Conservation (phyloP, 352 stramenopile species). For the Paralagenidium karlingii region DNA sequence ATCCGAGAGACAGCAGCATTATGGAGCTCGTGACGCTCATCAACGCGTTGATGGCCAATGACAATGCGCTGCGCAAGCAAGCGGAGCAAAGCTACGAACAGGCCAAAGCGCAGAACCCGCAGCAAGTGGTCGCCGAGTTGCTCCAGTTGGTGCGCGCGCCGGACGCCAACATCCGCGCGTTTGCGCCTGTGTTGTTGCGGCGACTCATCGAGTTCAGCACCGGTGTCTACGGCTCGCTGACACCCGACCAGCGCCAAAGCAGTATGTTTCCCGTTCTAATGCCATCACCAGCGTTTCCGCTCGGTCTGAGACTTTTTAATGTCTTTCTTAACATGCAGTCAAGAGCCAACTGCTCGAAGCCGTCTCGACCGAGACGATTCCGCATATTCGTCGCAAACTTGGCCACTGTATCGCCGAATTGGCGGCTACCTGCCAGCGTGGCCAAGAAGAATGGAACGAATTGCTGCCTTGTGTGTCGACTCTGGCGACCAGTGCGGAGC, state of each 20-base stretch:
- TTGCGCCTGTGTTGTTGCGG: conserved; percentile 66
- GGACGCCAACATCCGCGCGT: conserved; percentile 52
- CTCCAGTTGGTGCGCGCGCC: conserved; percentile 48
- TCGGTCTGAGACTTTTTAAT: background rate
- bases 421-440: conserved; percentile 32
- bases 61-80: conserved; percentile 58
- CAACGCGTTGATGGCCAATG: conserved; percentile 60
- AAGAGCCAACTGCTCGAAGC: conserved; percentile 67
- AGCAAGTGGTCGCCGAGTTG: conserved; percentile 49
- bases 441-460: conserved; percentile 54
- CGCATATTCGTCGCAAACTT: conserved; percentile 74
- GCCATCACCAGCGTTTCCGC: background rate
- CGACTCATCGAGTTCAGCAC: conserved; percentile 57
- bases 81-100: conserved; percentile 65
- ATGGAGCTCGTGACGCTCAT: no score
- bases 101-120: conserved; percentile 48
- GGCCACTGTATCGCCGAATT: conserved; percentile 66
- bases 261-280: conserved; percentile 1
- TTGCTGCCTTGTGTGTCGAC: conserved; percentile 46
- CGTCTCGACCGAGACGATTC: conserved; percentile 40
- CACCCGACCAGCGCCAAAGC: conserved; percentile 18
- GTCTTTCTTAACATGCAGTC: conserved; percentile 9
- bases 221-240: conserved; percentile 59
- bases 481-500: conserved; percentile 32
- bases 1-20: no score